Percentiles rank a stretch among this genome's conserved stretches.
These are phyloP conservation scores for Populus ilicifolia DNA, from an alignment of 345 rosid species.

Conservation along the genomic window DNA sequence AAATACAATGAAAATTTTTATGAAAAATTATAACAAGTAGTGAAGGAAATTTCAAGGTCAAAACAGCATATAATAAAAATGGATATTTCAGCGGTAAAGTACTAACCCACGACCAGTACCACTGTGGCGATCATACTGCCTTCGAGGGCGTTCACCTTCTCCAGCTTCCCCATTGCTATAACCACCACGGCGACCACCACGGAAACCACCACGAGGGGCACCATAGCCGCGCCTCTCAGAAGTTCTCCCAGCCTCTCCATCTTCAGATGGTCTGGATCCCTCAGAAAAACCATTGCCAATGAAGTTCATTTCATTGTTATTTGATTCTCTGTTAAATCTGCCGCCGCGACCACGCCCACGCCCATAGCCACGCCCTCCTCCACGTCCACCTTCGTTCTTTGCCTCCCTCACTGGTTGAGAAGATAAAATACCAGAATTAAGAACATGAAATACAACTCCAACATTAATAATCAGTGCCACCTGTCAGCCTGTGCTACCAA, in stretches of 20 bases:
- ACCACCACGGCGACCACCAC: constrained; percentile 77
- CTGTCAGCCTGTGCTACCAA: background rate
- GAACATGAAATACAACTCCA: background rate
- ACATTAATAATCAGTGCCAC: background rate
- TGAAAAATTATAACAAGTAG: background rate
- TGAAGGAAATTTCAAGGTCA: background rate
- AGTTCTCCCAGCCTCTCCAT: constrained; percentile 54
- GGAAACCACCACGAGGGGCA: constrained; percentile 59
- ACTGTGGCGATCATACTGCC: constrained; percentile 76
- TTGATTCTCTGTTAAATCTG: constrained; percentile 56
- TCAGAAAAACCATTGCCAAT: constrained; percentile 55
- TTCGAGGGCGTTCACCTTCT: constrained; percentile 69
- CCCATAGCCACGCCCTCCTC: constrained; percentile 44
- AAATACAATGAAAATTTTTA: background rate
- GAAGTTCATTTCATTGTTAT: constrained; percentile 37
- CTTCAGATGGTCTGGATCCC: constrained; percentile 57
- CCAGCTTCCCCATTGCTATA: constrained; percentile 55
- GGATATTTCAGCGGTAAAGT: background rate
- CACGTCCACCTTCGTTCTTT: constrained; percentile 63
- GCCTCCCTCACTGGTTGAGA: constrained; percentile 61
- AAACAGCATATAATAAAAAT: background rate
- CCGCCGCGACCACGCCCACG: constrained; percentile 55
- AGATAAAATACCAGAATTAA: background rate
- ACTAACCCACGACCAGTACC: constrained; percentile 96
- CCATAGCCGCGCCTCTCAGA: constrained; percentile 56